Evolutionary conservation across 1,284 basidiomycete genomes (phyloP).

Genomic region (Puccinia hordei): DNA sequence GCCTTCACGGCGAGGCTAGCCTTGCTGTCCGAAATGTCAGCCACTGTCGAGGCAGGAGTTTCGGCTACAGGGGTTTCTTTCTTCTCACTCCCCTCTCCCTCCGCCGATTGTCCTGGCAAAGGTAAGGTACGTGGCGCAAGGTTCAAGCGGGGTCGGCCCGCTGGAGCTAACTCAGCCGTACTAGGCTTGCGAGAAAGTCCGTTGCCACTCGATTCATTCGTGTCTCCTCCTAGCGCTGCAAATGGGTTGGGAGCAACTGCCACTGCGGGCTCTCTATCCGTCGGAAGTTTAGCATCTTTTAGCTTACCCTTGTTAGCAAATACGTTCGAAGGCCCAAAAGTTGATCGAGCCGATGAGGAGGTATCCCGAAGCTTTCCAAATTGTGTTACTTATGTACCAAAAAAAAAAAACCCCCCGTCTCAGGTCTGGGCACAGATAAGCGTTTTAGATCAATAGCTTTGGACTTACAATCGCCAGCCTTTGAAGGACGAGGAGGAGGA

Average conservation of each 20-base stretch:
- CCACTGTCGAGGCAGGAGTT: neutral
- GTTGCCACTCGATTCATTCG: neutral
- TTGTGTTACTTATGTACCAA: conserved; percentile 23
- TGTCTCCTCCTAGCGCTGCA: conserved; percentile 31
- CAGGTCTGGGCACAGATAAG: no score
- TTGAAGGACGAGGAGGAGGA: conserved; percentile 36
- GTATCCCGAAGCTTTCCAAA: conserved; percentile 49
- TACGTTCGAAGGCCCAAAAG: conserved; percentile 38
- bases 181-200: conserved; percentile 37
- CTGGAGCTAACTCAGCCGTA: conserved; percentile 11
- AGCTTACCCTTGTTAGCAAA: conserved; percentile 49
- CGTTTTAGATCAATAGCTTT: no score
- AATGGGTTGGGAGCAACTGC: conserved; percentile 48
- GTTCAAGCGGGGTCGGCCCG: conserved; percentile 39
- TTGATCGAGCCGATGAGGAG: conserved; percentile 34
- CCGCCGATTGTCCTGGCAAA: conserved; percentile 22
- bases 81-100: conserved; percentile 7
- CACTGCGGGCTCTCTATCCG: conserved; percentile 27
- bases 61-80: neutral
- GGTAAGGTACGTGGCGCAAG: conserved; percentile 44
- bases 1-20: neutral
- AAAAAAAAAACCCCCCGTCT: no score
- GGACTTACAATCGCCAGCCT: conserved; percentile 48
- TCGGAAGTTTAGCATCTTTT: conserved; percentile 24
- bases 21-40: neutral